phyloP scores from a whole-genome alignment of 768 basidiomycete species.

The Tylopilus subfusipes region DNA sequence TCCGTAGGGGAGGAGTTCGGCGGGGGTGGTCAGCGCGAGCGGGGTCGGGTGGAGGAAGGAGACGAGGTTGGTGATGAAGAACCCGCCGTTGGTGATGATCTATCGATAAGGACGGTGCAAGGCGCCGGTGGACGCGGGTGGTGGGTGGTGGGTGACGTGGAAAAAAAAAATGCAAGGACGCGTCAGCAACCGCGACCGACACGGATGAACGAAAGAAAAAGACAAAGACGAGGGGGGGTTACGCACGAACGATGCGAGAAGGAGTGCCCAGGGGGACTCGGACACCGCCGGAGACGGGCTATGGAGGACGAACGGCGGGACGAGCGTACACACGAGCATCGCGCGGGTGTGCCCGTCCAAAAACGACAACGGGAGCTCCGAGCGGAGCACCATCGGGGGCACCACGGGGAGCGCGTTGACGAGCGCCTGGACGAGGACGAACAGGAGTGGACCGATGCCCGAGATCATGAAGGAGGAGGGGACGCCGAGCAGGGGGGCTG shows the following conservation, averaged over 20 bases:
- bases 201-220: background rate
- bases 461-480: constrained; percentile 82
- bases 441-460: constrained; percentile 61
- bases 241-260: constrained; percentile 69
- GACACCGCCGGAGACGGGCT: constrained; percentile 50
- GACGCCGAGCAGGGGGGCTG: constrained; percentile 60
- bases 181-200: background rate
- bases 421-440: constrained; percentile 55
- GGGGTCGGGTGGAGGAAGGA: constrained; percentile 73
- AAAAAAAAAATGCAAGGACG: background rate
- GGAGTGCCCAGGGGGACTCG: constrained; percentile 71
- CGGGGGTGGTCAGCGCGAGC: constrained; percentile 66
- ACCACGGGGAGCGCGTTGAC: constrained; percentile 54
- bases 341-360: constrained; percentile 80
- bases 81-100: constrained; percentile 75
- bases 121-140: too few relatives aligned
- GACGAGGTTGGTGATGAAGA: constrained; percentile 73
- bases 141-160: too few relatives aligned
- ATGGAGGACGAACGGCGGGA: constrained; percentile 62
- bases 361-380: constrained; percentile 70
- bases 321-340: constrained; percentile 71
- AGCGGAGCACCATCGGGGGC: constrained; percentile 45
- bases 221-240: too few relatives aligned
- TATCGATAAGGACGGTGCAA: too few relatives aligned
- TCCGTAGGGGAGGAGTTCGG: constrained; percentile 76